A percentile compares a stretch with the other conserved stretches of the same genome.
Evolutionary conservation across 345 rosid species (phyloP).

Genomic region (Eutrema japonicum): DNA sequence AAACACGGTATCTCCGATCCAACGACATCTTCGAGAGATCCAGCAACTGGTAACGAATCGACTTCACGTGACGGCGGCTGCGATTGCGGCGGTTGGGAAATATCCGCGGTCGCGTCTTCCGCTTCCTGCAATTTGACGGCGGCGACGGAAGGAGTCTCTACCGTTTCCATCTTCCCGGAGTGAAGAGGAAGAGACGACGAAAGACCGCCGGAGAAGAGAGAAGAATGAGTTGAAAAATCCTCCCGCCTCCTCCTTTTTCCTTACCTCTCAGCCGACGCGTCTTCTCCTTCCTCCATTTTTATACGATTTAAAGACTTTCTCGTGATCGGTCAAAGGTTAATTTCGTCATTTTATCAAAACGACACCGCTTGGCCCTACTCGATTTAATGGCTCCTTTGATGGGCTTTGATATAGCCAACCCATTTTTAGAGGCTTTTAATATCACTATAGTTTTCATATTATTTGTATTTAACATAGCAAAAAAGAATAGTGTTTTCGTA

Average conservation of each 20-base stretch:
- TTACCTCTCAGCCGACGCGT: conserved; percentile 42
- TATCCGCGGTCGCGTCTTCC: conserved; percentile 9
- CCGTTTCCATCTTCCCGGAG: conserved; percentile 47
- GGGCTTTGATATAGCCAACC: conserved; percentile 16
- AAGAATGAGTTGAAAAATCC: conserved; percentile 20
- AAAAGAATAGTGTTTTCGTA: background rate
- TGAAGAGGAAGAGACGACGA: conserved; percentile 44
- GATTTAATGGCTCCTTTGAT: background rate
- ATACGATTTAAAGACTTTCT: conserved; percentile 20
- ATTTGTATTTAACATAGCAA: background rate
- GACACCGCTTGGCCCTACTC: background rate
- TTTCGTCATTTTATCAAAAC: conserved; percentile 7
- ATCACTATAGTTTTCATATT: conserved; percentile 4
- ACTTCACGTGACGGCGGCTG: conserved; percentile 38
- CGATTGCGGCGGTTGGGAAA: background rate
- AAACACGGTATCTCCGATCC: conserved; percentile 30
- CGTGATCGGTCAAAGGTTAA: conserved; percentile 22
- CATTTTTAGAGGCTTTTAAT: background rate
- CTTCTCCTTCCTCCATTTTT: conserved; percentile 14
- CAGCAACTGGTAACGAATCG: conserved; percentile 42
- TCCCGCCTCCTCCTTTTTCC: conserved; percentile 32
- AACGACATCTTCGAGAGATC: conserved; percentile 48
- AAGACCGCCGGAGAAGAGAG: conserved; percentile 36
- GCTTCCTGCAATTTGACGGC: conserved; percentile 15
- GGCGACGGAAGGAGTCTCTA: conserved; percentile 38